Base-by-base conservation (phyloP, 495 filamentous ascomycete genomes). In the Xylaria flabelliformis region DNA sequence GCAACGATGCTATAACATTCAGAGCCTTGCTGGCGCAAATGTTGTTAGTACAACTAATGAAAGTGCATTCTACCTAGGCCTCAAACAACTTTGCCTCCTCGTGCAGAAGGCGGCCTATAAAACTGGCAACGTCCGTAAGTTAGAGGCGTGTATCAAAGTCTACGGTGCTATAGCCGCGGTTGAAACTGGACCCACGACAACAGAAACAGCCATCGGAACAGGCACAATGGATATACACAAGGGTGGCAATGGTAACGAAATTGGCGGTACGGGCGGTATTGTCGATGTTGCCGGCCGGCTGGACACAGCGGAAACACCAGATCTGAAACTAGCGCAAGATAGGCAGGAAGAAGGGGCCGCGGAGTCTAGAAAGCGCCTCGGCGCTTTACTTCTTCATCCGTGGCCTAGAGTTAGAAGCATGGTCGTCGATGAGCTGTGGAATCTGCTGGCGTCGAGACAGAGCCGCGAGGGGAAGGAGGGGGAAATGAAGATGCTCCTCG, bases 31-130 rank as follows among this genome's bases (percentile, higher is more conserved):
- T 24, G 39, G 56, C 19, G 72, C 19, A 10, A 32, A 4, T 34
- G 58, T 65, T 67, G 10, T 26, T 34, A 51, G 55, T 24, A 10
- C 42, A 32, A 32, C 58, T 67, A 66, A 39, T 69, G 24, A 75
- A 89, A 85, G 69, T 86, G 86, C 74, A 5, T 19, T 50, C 19
- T 15, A 50, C 24, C 69, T 82, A 1, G 77, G 82, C 56, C 79
- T 81, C 61, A 86, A 87, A 73, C 86, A 78, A 29, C 78, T 97
- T 24, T 94, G 94, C 68, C 81, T 89, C 41, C 80, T 88, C 17
- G 86, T 90, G 10, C 93, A 95, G 74, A 93, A 91, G 80, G 85
- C 93, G 4, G 93, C 94, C 75, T 94, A 91, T 84, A 95, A 94
- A 82, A 91, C 92, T 12, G 86, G 88, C 13, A 94, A 92, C 77